Conservation (phyloP, 2,329 filamentous ascomycete species). For the Colletotrichum tofieldiae region DNA sequence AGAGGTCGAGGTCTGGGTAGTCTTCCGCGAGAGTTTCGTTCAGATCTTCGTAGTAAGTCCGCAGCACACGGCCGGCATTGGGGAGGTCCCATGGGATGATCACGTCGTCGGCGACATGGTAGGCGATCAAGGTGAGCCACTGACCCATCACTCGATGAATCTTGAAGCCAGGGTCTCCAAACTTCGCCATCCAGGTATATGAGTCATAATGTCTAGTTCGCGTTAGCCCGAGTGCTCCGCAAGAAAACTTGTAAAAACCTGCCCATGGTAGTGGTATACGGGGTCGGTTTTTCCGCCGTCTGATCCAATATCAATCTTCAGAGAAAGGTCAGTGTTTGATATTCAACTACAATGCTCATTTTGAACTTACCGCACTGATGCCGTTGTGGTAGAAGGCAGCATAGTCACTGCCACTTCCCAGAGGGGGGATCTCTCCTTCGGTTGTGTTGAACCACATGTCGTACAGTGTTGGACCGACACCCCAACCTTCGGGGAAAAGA, state of each 20-base stretch:
- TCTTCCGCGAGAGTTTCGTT: conserved; percentile 22
- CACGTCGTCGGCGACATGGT: conserved; percentile 34
- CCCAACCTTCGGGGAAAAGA: conserved; percentile 33
- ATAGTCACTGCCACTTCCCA: conserved; percentile 31
- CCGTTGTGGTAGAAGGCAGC: conserved; percentile 37
- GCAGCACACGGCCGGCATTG: conserved; percentile 30
- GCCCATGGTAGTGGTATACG: conserved; percentile 37
- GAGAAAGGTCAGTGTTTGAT: background rate
- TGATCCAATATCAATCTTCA: conserved; percentile 31
- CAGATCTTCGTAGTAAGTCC: conserved; percentile 35
- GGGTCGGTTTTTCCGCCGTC: conserved; percentile 36
- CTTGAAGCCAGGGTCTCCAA: conserved; percentile 65
- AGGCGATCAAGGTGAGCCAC: conserved; percentile 34
- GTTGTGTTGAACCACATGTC: conserved; percentile 41
- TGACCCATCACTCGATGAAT: conserved; percentile 66
- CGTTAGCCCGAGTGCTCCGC: background rate
- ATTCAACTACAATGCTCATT: background rate
- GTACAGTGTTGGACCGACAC: conserved; percentile 32
- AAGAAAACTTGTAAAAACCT: background rate
- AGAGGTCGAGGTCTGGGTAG: conserved; percentile 20
- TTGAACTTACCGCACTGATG: conserved; percentile 22
- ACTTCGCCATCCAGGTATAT: conserved; percentile 67
- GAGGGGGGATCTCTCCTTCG: conserved; percentile 24
- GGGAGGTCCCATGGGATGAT: conserved; percentile 39
- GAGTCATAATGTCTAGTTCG: conserved; percentile 30